Conservation (phyloP, 805 yeast species). For the Komagataella pastoris region DNA sequence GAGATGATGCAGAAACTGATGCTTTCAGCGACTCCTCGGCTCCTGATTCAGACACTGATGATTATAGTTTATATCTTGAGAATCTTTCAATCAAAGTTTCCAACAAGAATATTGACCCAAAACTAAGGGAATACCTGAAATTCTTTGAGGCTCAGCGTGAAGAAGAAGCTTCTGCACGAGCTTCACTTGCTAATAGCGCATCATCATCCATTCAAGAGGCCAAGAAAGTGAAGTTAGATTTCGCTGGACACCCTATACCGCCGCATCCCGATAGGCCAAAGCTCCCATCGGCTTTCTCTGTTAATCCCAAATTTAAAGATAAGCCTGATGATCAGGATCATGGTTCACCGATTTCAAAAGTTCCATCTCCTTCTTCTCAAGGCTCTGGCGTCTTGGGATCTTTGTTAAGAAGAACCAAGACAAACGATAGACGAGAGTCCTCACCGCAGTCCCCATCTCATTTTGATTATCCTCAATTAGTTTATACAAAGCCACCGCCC, state of each 20-base stretch:
- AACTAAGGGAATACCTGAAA: not conserved
- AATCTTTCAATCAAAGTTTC: not conserved
- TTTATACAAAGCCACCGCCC: conserved; percentile 16
- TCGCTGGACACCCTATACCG: conserved; percentile 33
- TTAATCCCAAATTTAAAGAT: conserved; percentile 13
- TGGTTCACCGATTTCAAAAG: not conserved
- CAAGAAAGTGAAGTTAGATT: conserved; percentile 15
- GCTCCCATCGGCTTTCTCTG: conserved; percentile 33
- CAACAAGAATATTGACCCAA: not conserved
- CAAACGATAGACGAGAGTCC: conserved; percentile 7
- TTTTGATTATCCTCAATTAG: conserved; percentile 1
- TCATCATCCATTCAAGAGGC: not conserved
- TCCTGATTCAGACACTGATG: conserved; percentile 8
- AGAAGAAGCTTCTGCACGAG: not conserved
- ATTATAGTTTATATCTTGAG: conserved; percentile 6
- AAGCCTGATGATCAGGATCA: conserved; percentile 12
- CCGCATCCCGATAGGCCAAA: conserved; percentile 33
- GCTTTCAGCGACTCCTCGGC: conserved; percentile 10
- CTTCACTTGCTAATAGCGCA: not conserved
- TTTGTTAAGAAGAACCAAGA: conserved; percentile 14
- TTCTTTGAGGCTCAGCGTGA: not conserved
- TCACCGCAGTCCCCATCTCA: conserved; percentile 2
- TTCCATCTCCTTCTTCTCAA: not conserved
- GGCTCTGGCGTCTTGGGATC: conserved; percentile 15
- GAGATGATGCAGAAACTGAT: not conserved